Percentiles rank a stretch among this genome's conserved stretches.
Conservation (phyloP, 2,329 filamentous ascomycete genomes). For the Arthrobotrys iridis region DNA sequence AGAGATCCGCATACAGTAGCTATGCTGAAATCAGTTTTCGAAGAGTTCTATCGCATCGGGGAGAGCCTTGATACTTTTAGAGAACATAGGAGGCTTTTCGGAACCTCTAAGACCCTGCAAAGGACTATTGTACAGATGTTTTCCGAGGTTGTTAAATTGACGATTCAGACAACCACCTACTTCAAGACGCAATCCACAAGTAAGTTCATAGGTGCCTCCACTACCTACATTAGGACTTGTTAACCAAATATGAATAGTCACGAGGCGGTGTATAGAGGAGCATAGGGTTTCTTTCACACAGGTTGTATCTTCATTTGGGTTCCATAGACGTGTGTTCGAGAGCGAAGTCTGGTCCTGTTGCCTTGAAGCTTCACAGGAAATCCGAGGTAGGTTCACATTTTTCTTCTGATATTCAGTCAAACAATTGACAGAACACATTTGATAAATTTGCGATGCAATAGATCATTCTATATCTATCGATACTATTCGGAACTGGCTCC, state of each 20-base stretch:
- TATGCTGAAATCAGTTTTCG: conserved; percentile 27
- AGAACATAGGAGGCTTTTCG: conserved; percentile 23
- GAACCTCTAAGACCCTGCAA: conserved; percentile 21
- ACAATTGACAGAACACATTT: neutral
- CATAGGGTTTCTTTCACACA: conserved; percentile 7
- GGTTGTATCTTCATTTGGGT: conserved; percentile 9
- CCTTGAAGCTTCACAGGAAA: conserved; percentile 17
- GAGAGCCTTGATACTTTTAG: conserved; percentile 30
- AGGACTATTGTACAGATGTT: conserved; percentile 25
- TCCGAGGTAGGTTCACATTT: conserved; percentile 1
- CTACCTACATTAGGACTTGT: neutral
- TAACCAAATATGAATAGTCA: neutral
- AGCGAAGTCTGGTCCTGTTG: conserved; percentile 25
- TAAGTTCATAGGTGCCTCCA: neutral
- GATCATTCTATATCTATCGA: conserved; percentile 28
- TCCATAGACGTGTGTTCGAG: conserved; percentile 12
- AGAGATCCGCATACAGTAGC: conserved; percentile 6
- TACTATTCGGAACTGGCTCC: conserved; percentile 29
- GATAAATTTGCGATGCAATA: neutral
- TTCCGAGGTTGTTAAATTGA: conserved; percentile 23
- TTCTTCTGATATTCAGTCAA: neutral
- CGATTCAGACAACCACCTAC: conserved; percentile 24
- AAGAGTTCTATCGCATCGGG: conserved; percentile 34
- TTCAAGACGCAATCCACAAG: conserved; percentile 14
- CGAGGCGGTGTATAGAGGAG: conserved; percentile 20